Evolutionary conservation across 352 stramenopile genomes (phyloP), one percentile per base, ranked within the genome.

Genomic region (Halophytophthora polymorphica): DNA sequence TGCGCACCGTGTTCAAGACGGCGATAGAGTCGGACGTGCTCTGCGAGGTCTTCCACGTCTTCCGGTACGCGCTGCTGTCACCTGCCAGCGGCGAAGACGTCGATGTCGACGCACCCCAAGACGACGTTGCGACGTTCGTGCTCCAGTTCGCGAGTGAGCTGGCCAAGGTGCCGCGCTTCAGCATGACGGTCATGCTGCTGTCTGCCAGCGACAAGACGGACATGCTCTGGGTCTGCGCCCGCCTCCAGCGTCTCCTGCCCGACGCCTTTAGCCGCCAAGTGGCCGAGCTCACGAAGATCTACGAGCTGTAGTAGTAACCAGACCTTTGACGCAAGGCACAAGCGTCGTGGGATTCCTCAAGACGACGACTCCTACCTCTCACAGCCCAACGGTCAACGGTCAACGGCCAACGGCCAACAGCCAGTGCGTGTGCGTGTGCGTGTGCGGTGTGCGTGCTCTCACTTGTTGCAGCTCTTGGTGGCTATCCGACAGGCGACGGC

Each of bases 391-490:
- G 3, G 29, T 37, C 7, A 37, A 49, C 10, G n/a, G 34, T 49
- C n/a, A 13, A 43, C 50, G 11, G n/a, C n/a, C n/a, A n/a, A n/a
- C n/a, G n/a, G n/a, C n/a, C n/a, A n/a, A n/a, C 25, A 4, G 4
- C 25, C 25, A 31, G 25, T 31, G 4, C 25, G 8, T 31, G 25
- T 31, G 4, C 25, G n/a, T n/a, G n/a, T n/a, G n/a, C n/a, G n/a
- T n/a, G n/a, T n/a, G n/a, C n/a, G n/a, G n/a, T n/a, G n/a, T n/a
- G n/a, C n/a, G n/a, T 31, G 25, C 25, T 8, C 47, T 70, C 80
- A 93, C 58, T 93, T 93, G 74, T 56, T 87, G 71, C 77, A 90
- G 58, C 69, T 89, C 63, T 93, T 93, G 35, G 80, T 91, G n/a
- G 83, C 83, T 85, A 94, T 94, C 77, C 81, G 75, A 42, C 73